Conservation (phyloP, 2,329 filamentous ascomycete genomes). For the Exophiala oligosperma region DNA sequence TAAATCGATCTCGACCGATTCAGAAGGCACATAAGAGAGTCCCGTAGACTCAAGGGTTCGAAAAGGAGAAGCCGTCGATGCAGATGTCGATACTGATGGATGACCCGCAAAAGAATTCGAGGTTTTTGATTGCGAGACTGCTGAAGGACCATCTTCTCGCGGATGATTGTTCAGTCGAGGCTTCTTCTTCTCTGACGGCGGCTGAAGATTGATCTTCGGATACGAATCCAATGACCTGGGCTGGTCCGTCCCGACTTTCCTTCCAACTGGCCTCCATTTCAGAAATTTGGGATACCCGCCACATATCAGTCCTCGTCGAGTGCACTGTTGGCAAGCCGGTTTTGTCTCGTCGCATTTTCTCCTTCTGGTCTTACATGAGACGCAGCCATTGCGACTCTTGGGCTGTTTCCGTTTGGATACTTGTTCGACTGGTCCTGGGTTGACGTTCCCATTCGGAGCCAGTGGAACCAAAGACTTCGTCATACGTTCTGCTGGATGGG, state of each 20-base stretch:
- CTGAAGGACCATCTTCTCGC: no score
- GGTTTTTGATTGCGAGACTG: no score
- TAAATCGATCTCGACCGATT: no score
- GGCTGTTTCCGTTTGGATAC: slow-evolving; percentile 9
- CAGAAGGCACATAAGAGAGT: no score
- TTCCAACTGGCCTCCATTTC: slow-evolving; percentile 5
- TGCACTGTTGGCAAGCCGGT: slow-evolving; percentile 65
- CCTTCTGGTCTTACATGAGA: slow-evolving; percentile 71
- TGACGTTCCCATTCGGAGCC: not conserved
- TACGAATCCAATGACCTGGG: not conserved
- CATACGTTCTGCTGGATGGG: not conserved
- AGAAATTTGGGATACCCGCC: slow-evolving; percentile 56
- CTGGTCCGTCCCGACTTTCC: not conserved
- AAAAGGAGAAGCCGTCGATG: no score
- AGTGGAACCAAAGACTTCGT: not conserved
- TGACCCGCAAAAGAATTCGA: no score
- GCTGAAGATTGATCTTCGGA: not conserved
- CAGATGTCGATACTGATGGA: no score
- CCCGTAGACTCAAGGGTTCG: no score
- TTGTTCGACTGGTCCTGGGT: not conserved
- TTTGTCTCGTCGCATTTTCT: slow-evolving; percentile 74
- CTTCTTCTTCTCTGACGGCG: no score
- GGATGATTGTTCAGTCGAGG: no score
- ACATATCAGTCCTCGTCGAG: slow-evolving; percentile 63
- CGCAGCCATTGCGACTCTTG: slow-evolving; percentile 44